Conservation (phyloP, 305 asterid genomes). For the Andrographis paniculata region DNA sequence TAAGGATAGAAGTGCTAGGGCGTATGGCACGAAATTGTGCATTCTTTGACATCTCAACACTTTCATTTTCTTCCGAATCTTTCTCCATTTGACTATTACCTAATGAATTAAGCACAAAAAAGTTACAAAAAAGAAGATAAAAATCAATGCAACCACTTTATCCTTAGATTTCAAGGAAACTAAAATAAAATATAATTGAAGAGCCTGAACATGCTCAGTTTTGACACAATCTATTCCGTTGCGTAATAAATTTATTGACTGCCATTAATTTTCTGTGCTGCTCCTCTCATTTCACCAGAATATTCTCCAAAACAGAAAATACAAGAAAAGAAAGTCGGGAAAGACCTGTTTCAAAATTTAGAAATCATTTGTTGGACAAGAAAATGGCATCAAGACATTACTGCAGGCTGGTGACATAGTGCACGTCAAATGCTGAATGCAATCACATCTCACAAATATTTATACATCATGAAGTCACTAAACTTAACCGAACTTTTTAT, state of each 20-base stretch:
- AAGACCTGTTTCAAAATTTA: no score
- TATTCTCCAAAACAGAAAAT: neutral
- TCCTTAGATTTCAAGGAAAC: conserved; percentile 6
- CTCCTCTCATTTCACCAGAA: conserved; percentile 2
- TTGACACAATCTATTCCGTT: neutral
- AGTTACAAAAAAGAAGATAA: conserved; percentile 12
- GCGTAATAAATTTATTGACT: neutral
- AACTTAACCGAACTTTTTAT: no score
- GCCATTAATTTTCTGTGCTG: conserved; percentile 4
- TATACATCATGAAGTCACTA: no score
- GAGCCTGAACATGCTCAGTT: neutral
- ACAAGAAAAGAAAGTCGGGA: neutral
- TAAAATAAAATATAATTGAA: no score
- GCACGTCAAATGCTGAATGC: no score
- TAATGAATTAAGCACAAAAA: conserved; percentile 28
- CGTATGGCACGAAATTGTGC: conserved; percentile 92
- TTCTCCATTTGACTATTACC: conserved; percentile 43
- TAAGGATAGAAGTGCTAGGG: conserved; percentile 82
- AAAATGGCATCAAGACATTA: conserved; percentile 3
- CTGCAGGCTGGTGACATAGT: no score
- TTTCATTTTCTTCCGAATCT: conserved; percentile 30
- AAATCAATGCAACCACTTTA: conserved; percentile 3
- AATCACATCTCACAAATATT: no score
- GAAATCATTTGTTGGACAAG: conserved; percentile 2
- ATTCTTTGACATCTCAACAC: conserved; percentile 62